Base-by-base conservation (phyloP, 2,329 filamentous ascomycete genomes). In the Cordyceps cicadae region DNA sequence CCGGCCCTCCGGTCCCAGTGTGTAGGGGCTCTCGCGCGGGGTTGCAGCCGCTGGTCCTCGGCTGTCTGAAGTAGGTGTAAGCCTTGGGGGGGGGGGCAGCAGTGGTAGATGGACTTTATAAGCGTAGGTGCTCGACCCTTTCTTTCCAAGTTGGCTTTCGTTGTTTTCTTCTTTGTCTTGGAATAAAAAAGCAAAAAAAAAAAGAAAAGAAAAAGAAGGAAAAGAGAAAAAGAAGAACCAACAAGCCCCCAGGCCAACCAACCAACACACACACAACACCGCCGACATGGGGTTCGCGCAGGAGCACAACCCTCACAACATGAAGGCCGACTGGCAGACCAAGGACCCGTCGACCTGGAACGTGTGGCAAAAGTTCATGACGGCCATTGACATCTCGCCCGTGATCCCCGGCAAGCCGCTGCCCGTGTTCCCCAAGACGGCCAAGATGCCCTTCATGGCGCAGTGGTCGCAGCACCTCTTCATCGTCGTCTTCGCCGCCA, bases 371-470 rank as follows among this genome's bases (percentile, higher is more conserved):
- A 63, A 62, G 39, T 46, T 64, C 54, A 57, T 64, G 37, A 58
- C 64, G 12, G 37, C 45, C 32, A 51, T 68, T 17, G 48, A 65
- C 60, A 41, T 64, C n/a, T 63, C 66, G 52, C 64, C 63, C 29
- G 29, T 62, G 24, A 45, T 63, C 32, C 63, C 64, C 24, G 60
- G 64, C 58, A 54, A 64, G 48, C 49, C 53, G 17, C 48, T 66
- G 9, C 72, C 72, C 1, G 67, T 72, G 1, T 68, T 71, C 63
- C 37, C 65, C 21, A 75, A 74, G 64, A 67, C 65, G 5, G 72
- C 74, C 62, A 66, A 66, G 43, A 64, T 75, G 39, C 70, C 70
- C 2, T 68, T 68, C 53, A 49, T 74, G 9, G 55, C 68, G 5
- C 63, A 71, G n/a, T 69, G 63, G 64, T 63, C 67, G 46, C 63